These are phyloP conservation scores for Diutina catenulata DNA, from an alignment of 1,139 yeast genomes.

Conservation along the genomic window DNA sequence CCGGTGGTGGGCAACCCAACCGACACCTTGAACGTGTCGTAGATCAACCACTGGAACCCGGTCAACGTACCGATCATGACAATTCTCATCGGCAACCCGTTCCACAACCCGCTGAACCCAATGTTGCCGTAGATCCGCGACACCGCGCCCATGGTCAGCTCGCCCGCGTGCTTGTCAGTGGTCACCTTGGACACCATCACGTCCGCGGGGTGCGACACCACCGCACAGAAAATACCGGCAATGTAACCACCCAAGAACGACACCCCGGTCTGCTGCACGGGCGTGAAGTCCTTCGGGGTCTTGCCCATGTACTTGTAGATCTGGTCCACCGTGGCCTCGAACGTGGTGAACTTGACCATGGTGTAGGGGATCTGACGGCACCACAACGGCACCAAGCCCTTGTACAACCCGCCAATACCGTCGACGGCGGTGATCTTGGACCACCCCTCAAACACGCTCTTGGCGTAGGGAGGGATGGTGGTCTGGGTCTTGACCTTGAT, in stretches of 20 bases:
- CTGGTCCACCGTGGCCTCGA: conserved; percentile 74
- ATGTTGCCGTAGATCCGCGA: conserved; percentile 64
- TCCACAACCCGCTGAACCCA: conserved; percentile 89
- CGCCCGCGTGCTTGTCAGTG: conserved; percentile 57
- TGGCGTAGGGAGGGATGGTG: conserved; percentile 73
- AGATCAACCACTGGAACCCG: conserved; percentile 92
- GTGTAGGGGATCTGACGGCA: conserved; percentile 93
- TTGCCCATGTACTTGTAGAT: conserved; percentile 46
- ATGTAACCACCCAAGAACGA: conserved; percentile 90
- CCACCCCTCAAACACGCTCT: conserved; percentile 54
- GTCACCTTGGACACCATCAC: conserved; percentile 92
- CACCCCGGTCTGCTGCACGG: conserved; percentile 77
- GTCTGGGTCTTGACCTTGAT: conserved; percentile 90
- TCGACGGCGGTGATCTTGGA: conserved; percentile 51
- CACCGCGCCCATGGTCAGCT: conserved; percentile 55
- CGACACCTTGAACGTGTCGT: conserved; percentile 86
- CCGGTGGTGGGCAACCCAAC: conserved; percentile 91
- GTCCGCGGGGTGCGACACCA: conserved; percentile 94
- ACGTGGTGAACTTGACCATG: conserved; percentile 89
- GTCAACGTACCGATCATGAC: conserved; percentile 95
- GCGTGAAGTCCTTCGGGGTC: conserved; percentile 26
- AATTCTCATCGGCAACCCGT: conserved; percentile 87
- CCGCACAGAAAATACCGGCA: conserved; percentile 93
- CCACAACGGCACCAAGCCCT: conserved; percentile 87
- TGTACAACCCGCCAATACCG: conserved; percentile 66